A percentile compares a stretch with the other conserved stretches of the same genome.
phyloP scores from a whole-genome alignment of 2,329 filamentous ascomycete species.

The Colletotrichum noveboracense region DNA sequence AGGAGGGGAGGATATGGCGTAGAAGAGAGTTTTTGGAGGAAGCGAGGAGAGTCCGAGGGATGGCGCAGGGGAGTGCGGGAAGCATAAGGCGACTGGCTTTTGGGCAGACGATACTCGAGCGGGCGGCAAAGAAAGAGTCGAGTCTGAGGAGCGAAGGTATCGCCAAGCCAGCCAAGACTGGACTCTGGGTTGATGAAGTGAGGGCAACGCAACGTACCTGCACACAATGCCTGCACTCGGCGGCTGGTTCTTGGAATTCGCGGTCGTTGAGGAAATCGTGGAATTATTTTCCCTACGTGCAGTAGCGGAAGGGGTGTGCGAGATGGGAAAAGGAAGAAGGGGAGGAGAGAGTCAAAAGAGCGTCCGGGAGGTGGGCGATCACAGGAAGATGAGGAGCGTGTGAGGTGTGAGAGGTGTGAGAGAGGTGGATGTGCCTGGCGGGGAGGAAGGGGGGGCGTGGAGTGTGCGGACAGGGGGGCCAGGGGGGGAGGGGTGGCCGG shows the following conservation, averaged over 20 bases:
- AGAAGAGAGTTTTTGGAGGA: conserved; percentile 29
- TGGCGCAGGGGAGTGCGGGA: conserved; percentile 36
- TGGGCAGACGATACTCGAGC: conserved; percentile 46
- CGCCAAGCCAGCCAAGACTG: neutral
- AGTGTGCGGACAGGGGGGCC: neutral
- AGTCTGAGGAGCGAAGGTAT: neutral
- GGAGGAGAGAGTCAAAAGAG: conserved; percentile 1
- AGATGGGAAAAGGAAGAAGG: neutral
- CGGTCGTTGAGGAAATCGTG: neutral
- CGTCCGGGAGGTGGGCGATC: conserved; percentile 19
- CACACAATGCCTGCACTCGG: conserved; percentile 25
- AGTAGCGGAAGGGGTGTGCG: conserved; percentile 9
- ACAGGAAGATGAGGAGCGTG: conserved; percentile 16
- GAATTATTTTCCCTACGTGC: conserved; percentile 14
- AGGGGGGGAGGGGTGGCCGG: neutral
- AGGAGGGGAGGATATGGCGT: conserved; percentile 6
- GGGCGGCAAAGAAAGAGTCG: neutral
- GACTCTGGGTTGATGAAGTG: neutral
- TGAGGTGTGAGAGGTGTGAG: conserved; percentile 3
- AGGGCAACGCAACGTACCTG: conserved; percentile 9
- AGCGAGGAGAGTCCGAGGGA: conserved; percentile 7
- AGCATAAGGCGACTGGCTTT: conserved; percentile 25
- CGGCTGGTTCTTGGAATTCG: conserved; percentile 18
- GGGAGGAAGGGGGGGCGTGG: neutral
- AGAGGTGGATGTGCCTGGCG: neutral